Base-by-base conservation (phyloP, 2,329 filamentous ascomycete genomes). In the Trichophyton schoenleinii region DNA sequence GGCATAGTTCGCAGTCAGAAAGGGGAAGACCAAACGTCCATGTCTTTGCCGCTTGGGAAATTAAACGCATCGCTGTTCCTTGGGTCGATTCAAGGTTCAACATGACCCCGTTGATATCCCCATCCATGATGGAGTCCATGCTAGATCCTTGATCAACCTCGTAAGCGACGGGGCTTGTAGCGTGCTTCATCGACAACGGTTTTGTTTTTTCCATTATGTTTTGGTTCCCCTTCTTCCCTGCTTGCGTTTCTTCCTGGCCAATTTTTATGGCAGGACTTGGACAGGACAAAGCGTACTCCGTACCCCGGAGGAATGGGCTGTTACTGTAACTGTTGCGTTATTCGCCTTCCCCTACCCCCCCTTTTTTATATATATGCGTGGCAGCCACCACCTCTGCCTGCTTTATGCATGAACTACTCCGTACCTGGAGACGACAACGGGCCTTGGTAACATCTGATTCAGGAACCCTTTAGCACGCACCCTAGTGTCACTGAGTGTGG, bases 61-160 rank as follows among this genome's bases (percentile, higher is more conserved):
- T 34, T 55, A 55, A 36, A 34, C 25, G 25, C 52, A 38, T n/a
- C 28, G n/a, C 8, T 9, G 25, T 36, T 36, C 52, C 52, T n/a
- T 36, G 31, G 52, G 28, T 55, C 28, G 52, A 44, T 36, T 55
- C 52, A 55, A 55, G 52, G 52, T 55, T 36, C 52, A 55, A 36
- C 34, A 55, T 55, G 52, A 55, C 52, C 52, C 52, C 52, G 52
- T 55, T 36, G 52, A 36, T 55, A 55, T 13, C 41, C 41, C 41
- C 41, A 44, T 55, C 52, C 52, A 55, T 25, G 28, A 36, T 25
- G 28, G 18, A 36, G 49, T 31, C 22, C 52, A 55, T 36, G 52
- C n/a, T 28, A 22, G n/a, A 55, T 28, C 46, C 46, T 25, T 53
- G 22, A 31, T 31, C 9, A n/a, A 28, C 52, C 52, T 34, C 5